Conservation (phyloP, 805 yeast species). For the Starmerella ratchasimensis region DNA sequence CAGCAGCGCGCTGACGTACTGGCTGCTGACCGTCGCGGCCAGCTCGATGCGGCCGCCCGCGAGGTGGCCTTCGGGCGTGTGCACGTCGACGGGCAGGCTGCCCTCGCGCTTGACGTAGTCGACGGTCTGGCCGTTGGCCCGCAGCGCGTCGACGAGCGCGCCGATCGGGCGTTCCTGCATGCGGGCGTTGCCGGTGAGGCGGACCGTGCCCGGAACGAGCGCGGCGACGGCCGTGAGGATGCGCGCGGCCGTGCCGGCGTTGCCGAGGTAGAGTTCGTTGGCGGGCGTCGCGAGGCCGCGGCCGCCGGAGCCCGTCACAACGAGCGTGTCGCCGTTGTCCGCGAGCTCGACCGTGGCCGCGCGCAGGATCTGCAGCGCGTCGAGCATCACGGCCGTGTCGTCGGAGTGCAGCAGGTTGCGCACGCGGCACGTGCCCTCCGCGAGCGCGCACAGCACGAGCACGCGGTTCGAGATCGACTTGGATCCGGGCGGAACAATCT, state of each 20-base stretch:
- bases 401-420: conserved; percentile 86
- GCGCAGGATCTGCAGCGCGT: conserved; percentile 62
- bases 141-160: conserved; percentile 83
- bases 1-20: conserved; percentile 86
- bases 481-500: conserved; percentile 80
- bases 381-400: conserved; percentile 88
- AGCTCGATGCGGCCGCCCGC: conserved; percentile 86
- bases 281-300: conserved; percentile 37
- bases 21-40: conserved; percentile 93
- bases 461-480: conserved; percentile 96
- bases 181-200: conserved; percentile 84
- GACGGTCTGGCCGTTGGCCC: conserved; percentile 62
- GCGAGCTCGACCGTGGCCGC: conserved; percentile 77
- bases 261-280: conserved; percentile 72
- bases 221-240: conserved; percentile 82
- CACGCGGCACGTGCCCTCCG: conserved; percentile 69
- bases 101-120: conserved; percentile 62
- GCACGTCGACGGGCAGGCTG: conserved; percentile 67
- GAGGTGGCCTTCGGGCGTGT: conserved; percentile 40
- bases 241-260: conserved; percentile 96
- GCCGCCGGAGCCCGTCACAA: conserved; percentile 74
- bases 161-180: conserved; percentile 98
- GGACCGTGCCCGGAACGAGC: conserved; percentile 32
- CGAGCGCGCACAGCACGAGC: conserved; percentile 79
- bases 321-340: conserved; percentile 77